Conservation (phyloP, 495 filamentous ascomycete genomes). For the Tricharina praecox region DNA sequence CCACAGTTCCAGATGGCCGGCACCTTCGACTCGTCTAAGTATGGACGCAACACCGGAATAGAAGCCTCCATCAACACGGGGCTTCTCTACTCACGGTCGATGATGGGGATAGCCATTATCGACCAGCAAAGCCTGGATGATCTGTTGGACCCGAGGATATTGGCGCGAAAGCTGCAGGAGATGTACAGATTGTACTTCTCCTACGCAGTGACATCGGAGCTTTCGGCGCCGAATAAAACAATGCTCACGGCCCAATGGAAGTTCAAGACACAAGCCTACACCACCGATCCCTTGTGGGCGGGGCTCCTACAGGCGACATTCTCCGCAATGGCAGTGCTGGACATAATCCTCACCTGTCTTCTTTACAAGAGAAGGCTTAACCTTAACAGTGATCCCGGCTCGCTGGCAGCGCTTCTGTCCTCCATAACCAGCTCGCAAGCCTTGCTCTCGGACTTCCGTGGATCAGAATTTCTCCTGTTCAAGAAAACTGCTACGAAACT, state of each 20-base stretch:
- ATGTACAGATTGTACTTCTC: neutral
- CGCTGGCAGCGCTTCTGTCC: neutral
- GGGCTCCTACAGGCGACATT: neutral
- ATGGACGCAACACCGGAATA: too few relatives aligned
- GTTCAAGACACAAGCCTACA: neutral
- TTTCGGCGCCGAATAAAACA: neutral
- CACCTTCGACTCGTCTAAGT: neutral
- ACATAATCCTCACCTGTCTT: neutral
- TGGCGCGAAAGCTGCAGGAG: neutral
- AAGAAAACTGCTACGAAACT: neutral
- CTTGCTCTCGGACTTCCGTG: neutral
- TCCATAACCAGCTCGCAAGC: neutral
- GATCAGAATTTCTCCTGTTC: neutral
- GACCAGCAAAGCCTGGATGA: neutral
- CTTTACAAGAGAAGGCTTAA: neutral
- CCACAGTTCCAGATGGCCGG: neutral
- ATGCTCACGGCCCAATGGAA: neutral
- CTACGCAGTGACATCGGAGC: neutral
- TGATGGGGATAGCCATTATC: neutral
- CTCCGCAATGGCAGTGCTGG: neutral
- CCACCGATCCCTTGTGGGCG: neutral
- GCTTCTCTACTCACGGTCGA: neutral
- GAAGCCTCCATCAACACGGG: neutral
- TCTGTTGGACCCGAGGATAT: neutral
- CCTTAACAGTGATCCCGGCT: neutral